These are phyloP conservation scores for Scedosporium minutisporum DNA, from an alignment of 2,329 filamentous ascomycete species.

Conservation along the genomic window DNA sequence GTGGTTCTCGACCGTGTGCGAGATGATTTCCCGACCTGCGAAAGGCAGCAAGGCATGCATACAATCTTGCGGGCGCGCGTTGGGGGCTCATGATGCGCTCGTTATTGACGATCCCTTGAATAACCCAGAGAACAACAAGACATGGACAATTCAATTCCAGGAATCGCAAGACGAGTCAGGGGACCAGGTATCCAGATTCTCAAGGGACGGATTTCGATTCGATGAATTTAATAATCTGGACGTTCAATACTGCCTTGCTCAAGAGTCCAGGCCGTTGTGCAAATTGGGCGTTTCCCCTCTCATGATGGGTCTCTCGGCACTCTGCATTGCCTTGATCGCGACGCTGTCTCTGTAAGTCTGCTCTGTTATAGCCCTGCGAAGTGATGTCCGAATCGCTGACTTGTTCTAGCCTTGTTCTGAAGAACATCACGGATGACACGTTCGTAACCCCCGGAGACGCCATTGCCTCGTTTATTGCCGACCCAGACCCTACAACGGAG, in stretches of 20 bases:
- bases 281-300: slow-evolving; percentile 1
- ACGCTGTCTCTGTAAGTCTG: slow-evolving; percentile 1
- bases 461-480: slow-evolving; percentile 36
- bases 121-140: not conserved
- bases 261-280: slow-evolving; percentile 1
- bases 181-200: not conserved
- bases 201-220: not conserved
- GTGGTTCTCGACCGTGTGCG: slow-evolving; percentile 5
- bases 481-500: slow-evolving; percentile 32
- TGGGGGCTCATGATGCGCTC: not conserved
- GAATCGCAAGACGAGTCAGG: not conserved
- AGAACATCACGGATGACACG: slow-evolving; percentile 17
- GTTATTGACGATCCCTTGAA: not conserved
- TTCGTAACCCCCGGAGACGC: slow-evolving; percentile 42
- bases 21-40: not conserved
- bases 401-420: not conserved
- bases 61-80: not conserved
- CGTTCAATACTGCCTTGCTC: slow-evolving; percentile 3
- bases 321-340: slow-evolving; percentile 1
- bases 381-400: no score
- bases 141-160: slow-evolving; percentile 2
- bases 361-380: no score
- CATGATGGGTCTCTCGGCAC: not conserved
- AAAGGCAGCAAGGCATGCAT: not conserved
- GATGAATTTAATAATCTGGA: slow-evolving; percentile 3